Conservation (phyloP, 345 rosid genomes). For the Lumnitzera racemosa region DNA sequence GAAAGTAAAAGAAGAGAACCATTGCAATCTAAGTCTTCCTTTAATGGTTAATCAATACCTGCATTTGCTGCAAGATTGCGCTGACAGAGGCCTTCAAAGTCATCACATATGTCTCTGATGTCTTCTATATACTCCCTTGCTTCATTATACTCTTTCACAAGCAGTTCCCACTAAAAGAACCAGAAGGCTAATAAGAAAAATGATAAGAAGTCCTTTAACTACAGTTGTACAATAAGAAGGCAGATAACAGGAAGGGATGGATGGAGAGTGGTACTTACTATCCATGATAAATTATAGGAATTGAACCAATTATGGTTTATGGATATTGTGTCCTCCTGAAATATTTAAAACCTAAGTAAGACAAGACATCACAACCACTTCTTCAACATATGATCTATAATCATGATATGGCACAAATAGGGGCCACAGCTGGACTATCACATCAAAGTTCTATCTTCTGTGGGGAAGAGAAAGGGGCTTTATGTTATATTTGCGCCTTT, state of each 20-base stretch:
- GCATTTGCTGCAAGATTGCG: constrained; percentile 95
- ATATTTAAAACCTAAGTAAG: constrained; percentile 11
- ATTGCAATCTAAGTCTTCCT: no score
- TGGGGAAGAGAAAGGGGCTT: no score
- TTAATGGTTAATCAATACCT: constrained; percentile 28
- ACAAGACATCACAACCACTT: not conserved
- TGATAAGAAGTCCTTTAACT: not conserved
- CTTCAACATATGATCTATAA: not conserved
- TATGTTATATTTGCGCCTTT: no score
- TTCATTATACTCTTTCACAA: constrained; percentile 66
- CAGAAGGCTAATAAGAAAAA: constrained; percentile 8
- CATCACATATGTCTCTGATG: constrained; percentile 76
- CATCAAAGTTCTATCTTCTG: no score
- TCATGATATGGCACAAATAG: not conserved
- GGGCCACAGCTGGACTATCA: no score
- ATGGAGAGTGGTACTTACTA: constrained; percentile 40
- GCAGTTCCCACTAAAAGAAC: constrained; percentile 69
- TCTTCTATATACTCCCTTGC: constrained; percentile 85
- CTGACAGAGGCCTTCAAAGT: constrained; percentile 86
- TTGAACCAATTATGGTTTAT: constrained; percentile 98
- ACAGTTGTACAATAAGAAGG: no score
- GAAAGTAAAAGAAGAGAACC: no score
- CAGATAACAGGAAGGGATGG: no score
- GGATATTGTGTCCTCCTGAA: constrained; percentile 86
- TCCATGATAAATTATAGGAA: constrained; percentile 71